A percentile compares a stretch with the other conserved stretches of the same genome.
Conservation (phyloP, 208 protist species). For the Willaertia magna region DNA sequence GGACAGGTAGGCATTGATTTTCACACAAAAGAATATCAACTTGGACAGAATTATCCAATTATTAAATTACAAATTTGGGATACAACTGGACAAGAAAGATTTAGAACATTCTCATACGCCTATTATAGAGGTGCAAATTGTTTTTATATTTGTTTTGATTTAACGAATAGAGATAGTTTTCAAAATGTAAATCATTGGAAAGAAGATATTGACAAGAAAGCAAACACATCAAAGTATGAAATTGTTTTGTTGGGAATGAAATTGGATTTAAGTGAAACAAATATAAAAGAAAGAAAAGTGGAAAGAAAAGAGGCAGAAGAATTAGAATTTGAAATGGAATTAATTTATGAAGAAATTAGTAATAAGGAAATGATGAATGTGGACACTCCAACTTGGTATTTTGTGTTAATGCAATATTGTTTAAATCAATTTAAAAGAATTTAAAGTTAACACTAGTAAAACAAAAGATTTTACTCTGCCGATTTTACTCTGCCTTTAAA, state of each 20-base stretch:
- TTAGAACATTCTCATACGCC: constrained; percentile 66
- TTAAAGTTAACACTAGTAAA: too few relatives aligned
- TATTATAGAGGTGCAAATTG: constrained; percentile 77
- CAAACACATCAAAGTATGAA: constrained; percentile 30
- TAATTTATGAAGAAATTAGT: too few relatives aligned
- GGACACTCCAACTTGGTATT: too few relatives aligned
- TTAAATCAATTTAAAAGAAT: too few relatives aligned
- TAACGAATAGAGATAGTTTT: constrained; percentile 54
- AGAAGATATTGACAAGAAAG: constrained; percentile 57
- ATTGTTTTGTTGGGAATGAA: constrained; percentile 70
- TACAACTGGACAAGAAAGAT: constrained; percentile 63
- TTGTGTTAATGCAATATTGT: too few relatives aligned
- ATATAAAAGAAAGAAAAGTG: constrained; percentile 51
- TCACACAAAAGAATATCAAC: neutral
- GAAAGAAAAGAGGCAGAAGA: too few relatives aligned
- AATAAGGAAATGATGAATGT: too few relatives aligned
- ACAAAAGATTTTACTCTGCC: too few relatives aligned
- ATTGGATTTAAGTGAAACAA: constrained; percentile 12
- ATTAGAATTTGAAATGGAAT: too few relatives aligned
- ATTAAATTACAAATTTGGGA: constrained; percentile 25
- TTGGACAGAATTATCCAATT: neutral
- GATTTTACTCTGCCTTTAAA: too few relatives aligned
- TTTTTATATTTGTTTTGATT: constrained; percentile 70
- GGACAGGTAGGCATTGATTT: neutral
- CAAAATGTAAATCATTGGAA: constrained; percentile 61